Conservation (phyloP, 2,329 filamentous ascomycete genomes). For the Beauveria varroae region DNA sequence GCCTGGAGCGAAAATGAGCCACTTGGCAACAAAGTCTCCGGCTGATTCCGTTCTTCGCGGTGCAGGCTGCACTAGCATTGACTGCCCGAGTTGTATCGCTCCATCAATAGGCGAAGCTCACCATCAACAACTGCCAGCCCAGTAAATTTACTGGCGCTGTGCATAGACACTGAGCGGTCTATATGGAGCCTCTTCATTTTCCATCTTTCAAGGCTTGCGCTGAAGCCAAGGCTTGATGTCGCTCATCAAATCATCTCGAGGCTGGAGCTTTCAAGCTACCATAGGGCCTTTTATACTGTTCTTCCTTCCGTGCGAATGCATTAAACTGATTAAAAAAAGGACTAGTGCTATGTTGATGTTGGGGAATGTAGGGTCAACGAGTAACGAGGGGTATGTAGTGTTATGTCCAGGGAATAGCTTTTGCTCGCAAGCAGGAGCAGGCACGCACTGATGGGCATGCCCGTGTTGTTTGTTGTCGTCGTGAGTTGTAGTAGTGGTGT, state of each 20-base stretch:
- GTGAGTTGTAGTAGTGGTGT: conserved; percentile 1
- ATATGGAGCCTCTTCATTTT: conserved; percentile 10
- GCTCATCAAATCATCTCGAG: conserved; percentile 22
- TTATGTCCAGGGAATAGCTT: conserved; percentile 6
- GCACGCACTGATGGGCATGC: background rate
- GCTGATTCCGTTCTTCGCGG: background rate
- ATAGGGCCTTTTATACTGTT: conserved; percentile 36
- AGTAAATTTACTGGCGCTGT: background rate
- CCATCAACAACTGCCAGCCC: background rate
- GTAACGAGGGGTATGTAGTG: conserved; percentile 16
- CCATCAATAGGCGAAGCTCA: conserved; percentile 4
- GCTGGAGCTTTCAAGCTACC: conserved; percentile 62
- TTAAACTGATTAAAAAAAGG: conserved; percentile 31
- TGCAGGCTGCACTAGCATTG: conserved; percentile 10
- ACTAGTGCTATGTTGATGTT: conserved; percentile 25
- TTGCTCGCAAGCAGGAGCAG: conserved; percentile 1
- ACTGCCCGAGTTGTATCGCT: conserved; percentile 9
- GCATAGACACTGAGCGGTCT: background rate
- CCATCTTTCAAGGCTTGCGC: background rate
- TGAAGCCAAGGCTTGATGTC: background rate
- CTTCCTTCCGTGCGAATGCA: conserved; percentile 22
- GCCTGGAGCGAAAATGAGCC: background rate
- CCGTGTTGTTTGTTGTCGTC: conserved; percentile 2
- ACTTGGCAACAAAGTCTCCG: conserved; percentile 4
- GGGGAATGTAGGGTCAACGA: conserved; percentile 13